These are phyloP conservation scores for Hygrophorus russula DNA, from an alignment of 768 basidiomycete genomes.

Conservation along the genomic window DNA sequence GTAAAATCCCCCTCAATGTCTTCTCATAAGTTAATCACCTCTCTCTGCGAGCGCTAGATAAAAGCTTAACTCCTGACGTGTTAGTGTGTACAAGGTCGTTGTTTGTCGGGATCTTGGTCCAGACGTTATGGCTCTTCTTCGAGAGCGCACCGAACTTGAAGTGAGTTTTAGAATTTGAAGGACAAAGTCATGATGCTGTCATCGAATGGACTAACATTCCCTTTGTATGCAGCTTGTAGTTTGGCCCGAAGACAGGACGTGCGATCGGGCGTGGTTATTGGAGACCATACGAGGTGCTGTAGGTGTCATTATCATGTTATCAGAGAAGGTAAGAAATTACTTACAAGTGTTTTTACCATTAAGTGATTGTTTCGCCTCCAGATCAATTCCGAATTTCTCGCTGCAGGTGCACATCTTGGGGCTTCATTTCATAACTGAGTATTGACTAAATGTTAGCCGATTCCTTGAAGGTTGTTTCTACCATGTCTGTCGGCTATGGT, in stretches of 20 bases:
- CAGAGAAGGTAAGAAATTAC: slow-evolving; percentile 47
- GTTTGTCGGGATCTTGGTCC: slow-evolving; percentile 52
- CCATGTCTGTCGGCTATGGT: slow-evolving; percentile 90
- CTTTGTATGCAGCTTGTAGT: slow-evolving; percentile 21
- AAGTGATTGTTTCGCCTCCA: slow-evolving; percentile 17
- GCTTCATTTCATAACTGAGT: slow-evolving; percentile 33
- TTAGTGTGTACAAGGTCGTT: slow-evolving; percentile 32
- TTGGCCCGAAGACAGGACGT: slow-evolving; percentile 42
- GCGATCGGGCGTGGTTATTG: slow-evolving; percentile 61
- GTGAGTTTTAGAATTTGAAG: slow-evolving; percentile 21
- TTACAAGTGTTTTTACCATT: neutral
- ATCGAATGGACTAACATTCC: too few relatives aligned
- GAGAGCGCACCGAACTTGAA: slow-evolving; percentile 39
- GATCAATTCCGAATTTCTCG: slow-evolving; percentile 66
- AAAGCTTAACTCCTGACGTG: neutral
- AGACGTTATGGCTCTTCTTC: slow-evolving; percentile 48
- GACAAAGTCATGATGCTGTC: neutral
- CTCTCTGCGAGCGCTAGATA: too few relatives aligned
- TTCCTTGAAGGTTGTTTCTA: slow-evolving; percentile 16
- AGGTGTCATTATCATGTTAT: slow-evolving; percentile 54
- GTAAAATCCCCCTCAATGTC: too few relatives aligned
- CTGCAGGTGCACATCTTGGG: slow-evolving; percentile 28
- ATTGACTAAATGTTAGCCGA: neutral
- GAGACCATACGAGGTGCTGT: slow-evolving; percentile 56
- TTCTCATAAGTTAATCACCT: too few relatives aligned